Evolutionary conservation across 1,139 yeast species (phyloP).

Genomic region (Oligophagozyma castellii): DNA sequence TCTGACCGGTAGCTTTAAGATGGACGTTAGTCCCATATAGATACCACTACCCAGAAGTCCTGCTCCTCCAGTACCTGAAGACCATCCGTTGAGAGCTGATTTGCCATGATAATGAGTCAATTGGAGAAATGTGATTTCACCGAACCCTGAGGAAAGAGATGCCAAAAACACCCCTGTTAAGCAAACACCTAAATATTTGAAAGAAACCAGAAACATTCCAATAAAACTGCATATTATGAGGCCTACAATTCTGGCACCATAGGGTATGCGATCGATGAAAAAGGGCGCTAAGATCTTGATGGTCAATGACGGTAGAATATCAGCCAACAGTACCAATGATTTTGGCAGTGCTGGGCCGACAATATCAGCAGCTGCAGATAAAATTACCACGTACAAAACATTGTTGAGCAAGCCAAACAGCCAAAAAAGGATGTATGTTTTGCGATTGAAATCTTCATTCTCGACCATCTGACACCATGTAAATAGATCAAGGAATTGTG

Average conservation of each 20-base stretch:
- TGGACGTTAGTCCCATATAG: conserved; percentile 42
- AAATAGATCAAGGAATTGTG: no score
- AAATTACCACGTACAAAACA: conserved; percentile 76
- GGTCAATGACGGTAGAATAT: conserved; percentile 68
- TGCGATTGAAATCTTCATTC: no score
- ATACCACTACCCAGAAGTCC: conserved; percentile 69
- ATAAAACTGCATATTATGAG: conserved; percentile 47
- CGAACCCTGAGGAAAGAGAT: conserved; percentile 74
- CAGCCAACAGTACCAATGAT: conserved; percentile 73
- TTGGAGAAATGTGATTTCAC: conserved; percentile 79
- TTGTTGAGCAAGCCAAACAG: conserved; percentile 79
- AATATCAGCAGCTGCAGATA: conserved; percentile 83
- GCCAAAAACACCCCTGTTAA: conserved; percentile 71
- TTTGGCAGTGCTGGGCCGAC: conserved; percentile 80
- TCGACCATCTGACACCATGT: no score
- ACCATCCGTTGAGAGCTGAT: conserved; percentile 67
- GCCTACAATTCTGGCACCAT: conserved; percentile 37
- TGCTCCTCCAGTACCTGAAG: conserved; percentile 93
- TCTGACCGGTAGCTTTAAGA: conserved; percentile 33
- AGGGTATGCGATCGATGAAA: conserved; percentile 53
- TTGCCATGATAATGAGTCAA: conserved; percentile 58
- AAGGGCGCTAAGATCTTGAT: conserved; percentile 70
- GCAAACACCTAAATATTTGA: conserved; percentile 25
- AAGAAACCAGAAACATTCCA: conserved; percentile 68
- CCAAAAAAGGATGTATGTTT: conserved; percentile 53